Evolutionary conservation across 352 stramenopile species (phyloP).

Genomic region (Pythium phragmitis): DNA sequence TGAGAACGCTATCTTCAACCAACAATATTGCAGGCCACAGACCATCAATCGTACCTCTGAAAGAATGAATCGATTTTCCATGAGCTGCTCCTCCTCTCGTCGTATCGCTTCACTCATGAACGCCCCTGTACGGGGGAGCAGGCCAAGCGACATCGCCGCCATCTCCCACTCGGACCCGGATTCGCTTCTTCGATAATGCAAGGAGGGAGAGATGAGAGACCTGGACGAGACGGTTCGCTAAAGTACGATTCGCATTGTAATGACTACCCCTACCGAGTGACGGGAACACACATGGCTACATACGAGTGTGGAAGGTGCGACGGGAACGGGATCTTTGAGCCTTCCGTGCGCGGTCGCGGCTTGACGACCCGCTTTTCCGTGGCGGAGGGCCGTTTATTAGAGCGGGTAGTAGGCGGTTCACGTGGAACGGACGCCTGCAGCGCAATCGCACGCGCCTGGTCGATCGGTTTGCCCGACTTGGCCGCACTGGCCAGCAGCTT

Average conservation of each 20-base stretch:
- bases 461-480: constrained; percentile 27
- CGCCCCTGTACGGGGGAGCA: constrained; percentile 41
- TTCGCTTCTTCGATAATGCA: constrained; percentile 15
- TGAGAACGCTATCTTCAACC: background rate
- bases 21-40: background rate
- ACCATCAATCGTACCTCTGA: constrained; percentile 35
- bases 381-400: constrained; percentile 9
- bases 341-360: constrained; percentile 25
- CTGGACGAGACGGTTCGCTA: constrained; percentile 1
- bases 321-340: constrained; percentile 29
- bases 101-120: constrained; percentile 39
- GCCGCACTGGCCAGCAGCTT: constrained; percentile 35
- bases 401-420: background rate
- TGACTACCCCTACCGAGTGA: constrained; percentile 23
- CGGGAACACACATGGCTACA: constrained; percentile 25
- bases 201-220: background rate
- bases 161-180: background rate
- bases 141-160: constrained; percentile 10
- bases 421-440: constrained; percentile 15
- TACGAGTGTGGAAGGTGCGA: constrained; percentile 14
- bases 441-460: constrained; percentile 3
- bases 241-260: constrained; percentile 20
- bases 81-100: constrained; percentile 42
- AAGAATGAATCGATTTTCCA: constrained; percentile 41
- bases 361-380: constrained; percentile 12